Evolutionary conservation across 169 alveolate species (phyloP), one percentile per base, ranked within the genome.

Genomic region (Sarcocystis neurona): DNA sequence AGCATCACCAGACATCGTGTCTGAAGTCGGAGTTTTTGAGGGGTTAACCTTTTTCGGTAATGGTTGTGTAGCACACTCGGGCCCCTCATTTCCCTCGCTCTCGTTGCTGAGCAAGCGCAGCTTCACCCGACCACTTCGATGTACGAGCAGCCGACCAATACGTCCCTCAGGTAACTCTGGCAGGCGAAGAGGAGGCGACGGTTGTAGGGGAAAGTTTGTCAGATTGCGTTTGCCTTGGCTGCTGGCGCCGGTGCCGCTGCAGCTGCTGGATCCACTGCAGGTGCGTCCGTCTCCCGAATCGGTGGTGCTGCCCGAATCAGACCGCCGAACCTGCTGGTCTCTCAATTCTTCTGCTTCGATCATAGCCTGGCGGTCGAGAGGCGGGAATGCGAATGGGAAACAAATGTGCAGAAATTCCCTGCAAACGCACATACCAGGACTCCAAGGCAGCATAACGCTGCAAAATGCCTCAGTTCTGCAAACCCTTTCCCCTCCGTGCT

Each of bases 101-200:
- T 20, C 44, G 12, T 66, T 74, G 37, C 80, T 68, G 30, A 87
- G 87, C 47, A 87, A 82, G 39, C 91, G 85, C 58, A 87, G 66
- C 72, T 87, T 80, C 53, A 87, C 91, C 23, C 91, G 86, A 50
- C 91, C 91, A 44, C 91, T 87, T 46, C 91, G 87, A 72, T 74
- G 91, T 6, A 87, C 63, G 27, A 77, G 72, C 84, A 87, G 70
- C 60, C 58, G 68, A 8, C 91, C 91, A n/a, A 87, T 87, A 3
- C 87, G 68, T 20, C 91, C 91, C 20, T 84, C 80, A 0, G 91
- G 91, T 23, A 87, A 74, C 30, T 80, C 80, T 6, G 80, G 87
- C n/a, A 87, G 72, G 0, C 87, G 91, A 20, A 60, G 32, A 1
- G 91, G 87, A 5, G 82, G 82, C 30, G 82, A 72, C 37, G 82